Conservation (phyloP, 306 rosid genomes). For the Pyrus betulifolia region DNA sequence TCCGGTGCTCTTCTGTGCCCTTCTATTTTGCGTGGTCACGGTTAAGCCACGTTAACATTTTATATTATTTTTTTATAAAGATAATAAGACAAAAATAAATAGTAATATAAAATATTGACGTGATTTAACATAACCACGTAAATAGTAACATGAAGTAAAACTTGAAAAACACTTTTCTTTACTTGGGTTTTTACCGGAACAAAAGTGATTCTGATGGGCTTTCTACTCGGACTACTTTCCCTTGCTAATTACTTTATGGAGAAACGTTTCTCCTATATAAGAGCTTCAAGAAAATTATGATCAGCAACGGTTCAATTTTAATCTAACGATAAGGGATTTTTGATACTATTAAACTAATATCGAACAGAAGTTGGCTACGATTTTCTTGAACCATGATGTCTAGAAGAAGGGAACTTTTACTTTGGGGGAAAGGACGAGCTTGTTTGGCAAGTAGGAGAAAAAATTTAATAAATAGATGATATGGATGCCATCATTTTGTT, state of each 20-base stretch:
- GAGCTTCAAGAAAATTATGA: too few species aligned
- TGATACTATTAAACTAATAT: not conserved
- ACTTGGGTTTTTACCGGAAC: not conserved
- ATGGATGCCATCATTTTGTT: slow-evolving; percentile 1
- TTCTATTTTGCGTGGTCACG: too few species aligned
- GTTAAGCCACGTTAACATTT: too few species aligned
- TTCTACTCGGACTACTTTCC: not conserved
- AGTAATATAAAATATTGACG: too few species aligned
- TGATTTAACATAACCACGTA: too few species aligned
- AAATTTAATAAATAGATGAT: not conserved
- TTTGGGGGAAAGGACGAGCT: not conserved
- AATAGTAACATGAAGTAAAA: not conserved
- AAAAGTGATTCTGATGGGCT: not conserved
- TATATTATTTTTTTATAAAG: too few species aligned
- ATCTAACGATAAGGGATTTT: too few species aligned
- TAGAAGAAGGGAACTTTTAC: not conserved
- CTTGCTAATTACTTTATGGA: not conserved
- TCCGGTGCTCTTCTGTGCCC: accelerated
- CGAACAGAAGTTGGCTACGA: not conserved
- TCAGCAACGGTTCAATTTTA: too few species aligned
- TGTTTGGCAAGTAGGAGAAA: not conserved
- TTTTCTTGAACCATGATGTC: too few species aligned
- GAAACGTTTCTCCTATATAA: too few species aligned
- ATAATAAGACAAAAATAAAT: too few species aligned
- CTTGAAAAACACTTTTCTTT: not conserved